These are phyloP conservation scores for Clohesyomyces aquaticus DNA, from an alignment of 495 filamentous ascomycete genomes.

Conservation along the genomic window DNA sequence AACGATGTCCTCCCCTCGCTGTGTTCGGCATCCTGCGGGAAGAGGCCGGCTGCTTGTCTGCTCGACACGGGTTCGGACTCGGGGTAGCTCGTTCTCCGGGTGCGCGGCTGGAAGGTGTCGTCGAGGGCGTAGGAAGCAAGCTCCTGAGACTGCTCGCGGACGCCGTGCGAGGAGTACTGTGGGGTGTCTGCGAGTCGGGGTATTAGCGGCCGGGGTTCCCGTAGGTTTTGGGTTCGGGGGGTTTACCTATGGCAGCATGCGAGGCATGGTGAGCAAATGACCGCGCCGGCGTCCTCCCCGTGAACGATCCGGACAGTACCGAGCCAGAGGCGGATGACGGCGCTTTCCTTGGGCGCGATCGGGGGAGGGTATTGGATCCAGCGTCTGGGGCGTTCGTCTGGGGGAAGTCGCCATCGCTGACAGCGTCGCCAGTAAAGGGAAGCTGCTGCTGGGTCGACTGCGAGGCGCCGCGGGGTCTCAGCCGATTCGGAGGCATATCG, in stretches of 20 bases:
- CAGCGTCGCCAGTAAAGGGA: conserved; percentile 38
- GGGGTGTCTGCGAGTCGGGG: conserved; percentile 60
- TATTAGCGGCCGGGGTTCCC: background rate
- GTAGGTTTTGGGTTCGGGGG: background rate
- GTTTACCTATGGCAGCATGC: conserved; percentile 56
- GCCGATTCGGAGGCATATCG: conserved; percentile 28
- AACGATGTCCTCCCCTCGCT: conserved; percentile 28
- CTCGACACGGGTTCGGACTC: conserved; percentile 35
- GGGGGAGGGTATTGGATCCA: conserved; percentile 13
- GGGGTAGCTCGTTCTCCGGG: conserved; percentile 28
- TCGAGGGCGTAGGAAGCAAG: conserved; percentile 85
- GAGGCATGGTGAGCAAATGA: conserved; percentile 80
- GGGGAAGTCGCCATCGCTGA: conserved; percentile 33
- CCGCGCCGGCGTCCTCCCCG: conserved; percentile 69
- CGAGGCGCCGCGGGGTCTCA: conserved; percentile 16
- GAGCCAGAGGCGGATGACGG: conserved; percentile 31
- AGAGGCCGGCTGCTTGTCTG: conserved; percentile 16
- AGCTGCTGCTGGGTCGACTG: conserved; percentile 31
- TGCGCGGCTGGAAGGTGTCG: conserved; percentile 26
- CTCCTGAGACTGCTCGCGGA: conserved; percentile 89
- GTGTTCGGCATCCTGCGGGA: conserved; percentile 22
- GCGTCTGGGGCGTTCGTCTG: background rate
- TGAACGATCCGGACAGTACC: conserved; percentile 50
- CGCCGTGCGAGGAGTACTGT: conserved; percentile 71
- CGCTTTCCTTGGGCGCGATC: conserved; percentile 33